phyloP scores from a whole-genome alignment of 371 early-diverging fungal species.

The Mortierella sp. region DNA sequence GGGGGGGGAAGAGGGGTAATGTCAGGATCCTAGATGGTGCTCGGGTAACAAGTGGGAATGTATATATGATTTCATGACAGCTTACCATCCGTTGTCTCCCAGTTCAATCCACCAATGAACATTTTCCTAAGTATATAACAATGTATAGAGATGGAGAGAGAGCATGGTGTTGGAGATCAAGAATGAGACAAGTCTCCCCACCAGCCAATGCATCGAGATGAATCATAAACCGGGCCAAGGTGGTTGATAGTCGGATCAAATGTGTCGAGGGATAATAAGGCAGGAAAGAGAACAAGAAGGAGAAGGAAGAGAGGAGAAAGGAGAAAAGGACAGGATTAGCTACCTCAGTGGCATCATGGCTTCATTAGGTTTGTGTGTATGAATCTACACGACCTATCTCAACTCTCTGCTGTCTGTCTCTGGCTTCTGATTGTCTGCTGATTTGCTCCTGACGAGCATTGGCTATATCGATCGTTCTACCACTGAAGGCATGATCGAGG shows the following conservation, averaged over 20 bases:
- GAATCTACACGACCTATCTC: conserved; percentile 30
- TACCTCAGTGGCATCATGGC: conserved; percentile 16
- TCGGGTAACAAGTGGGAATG: no score
- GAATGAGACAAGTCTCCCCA: no score
- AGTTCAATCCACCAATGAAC: conserved; percentile 94
- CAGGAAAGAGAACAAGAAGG: background rate
- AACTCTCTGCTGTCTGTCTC: conserved; percentile 25
- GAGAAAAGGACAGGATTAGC: conserved; percentile 33
- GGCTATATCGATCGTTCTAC: background rate
- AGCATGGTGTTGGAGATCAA: conserved; percentile 2
- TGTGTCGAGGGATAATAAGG: no score
- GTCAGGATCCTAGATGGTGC: no score
- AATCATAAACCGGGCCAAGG: no score
- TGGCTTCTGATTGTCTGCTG: conserved; percentile 10
- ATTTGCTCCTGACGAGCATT: conserved; percentile 19
- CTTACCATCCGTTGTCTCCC: conserved; percentile 91
- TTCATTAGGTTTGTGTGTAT: conserved; percentile 41
- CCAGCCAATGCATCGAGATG: no score
- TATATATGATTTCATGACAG: no score
- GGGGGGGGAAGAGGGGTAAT: background rate
- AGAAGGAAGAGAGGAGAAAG: conserved; percentile 6
- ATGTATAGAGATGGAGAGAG: conserved; percentile 3
- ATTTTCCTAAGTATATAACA: conserved; percentile 72
- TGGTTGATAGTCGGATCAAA: no score
- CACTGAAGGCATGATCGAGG: no score